These are phyloP conservation scores for Raphanus raphanistrum DNA, from an alignment of 345 rosid species.

Conservation along the genomic window DNA sequence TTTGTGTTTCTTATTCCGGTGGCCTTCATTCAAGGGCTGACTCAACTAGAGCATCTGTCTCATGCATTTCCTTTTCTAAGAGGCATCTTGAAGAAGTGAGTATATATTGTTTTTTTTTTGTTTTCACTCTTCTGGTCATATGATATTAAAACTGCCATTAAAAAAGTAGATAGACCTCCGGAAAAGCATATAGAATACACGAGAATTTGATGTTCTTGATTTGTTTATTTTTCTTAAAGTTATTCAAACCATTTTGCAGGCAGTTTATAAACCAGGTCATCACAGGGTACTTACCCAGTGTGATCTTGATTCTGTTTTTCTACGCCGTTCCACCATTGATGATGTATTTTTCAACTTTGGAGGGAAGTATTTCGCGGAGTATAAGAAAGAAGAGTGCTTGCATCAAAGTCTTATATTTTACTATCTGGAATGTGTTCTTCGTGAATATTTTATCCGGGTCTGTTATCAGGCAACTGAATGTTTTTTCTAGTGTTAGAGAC, in stretches of 20 bases:
- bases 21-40: conserved; percentile 80
- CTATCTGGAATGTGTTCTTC: conserved; percentile 95
- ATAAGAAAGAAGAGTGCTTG: conserved; percentile 83
- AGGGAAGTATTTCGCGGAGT: conserved; percentile 73
- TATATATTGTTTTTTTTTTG: conserved; percentile 10
- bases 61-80: conserved; percentile 64
- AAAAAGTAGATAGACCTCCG: background rate
- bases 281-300: conserved; percentile 96
- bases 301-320: conserved; percentile 64
- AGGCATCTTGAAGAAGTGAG: conserved; percentile 66
- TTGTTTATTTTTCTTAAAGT: background rate
- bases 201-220: background rate
- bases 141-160: conserved; percentile 11
- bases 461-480: conserved; percentile 54
- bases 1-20: conserved; percentile 76
- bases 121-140: conserved; percentile 4
- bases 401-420: conserved; percentile 78
- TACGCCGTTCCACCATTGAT: conserved; percentile 85
- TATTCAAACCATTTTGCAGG: conserved; percentile 48
- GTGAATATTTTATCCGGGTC: conserved; percentile 87
- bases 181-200: background rate
- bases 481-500: conserved; percentile 61
- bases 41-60: conserved; percentile 67
- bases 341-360: conserved; percentile 80
- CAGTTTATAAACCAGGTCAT: conserved; percentile 55